A percentile compares a stretch with the other conserved stretches of the same genome.
These are phyloP conservation scores for Linnemannia exigua DNA, from an alignment of 192 early-diverging fungal genomes.

Conservation along the genomic window DNA sequence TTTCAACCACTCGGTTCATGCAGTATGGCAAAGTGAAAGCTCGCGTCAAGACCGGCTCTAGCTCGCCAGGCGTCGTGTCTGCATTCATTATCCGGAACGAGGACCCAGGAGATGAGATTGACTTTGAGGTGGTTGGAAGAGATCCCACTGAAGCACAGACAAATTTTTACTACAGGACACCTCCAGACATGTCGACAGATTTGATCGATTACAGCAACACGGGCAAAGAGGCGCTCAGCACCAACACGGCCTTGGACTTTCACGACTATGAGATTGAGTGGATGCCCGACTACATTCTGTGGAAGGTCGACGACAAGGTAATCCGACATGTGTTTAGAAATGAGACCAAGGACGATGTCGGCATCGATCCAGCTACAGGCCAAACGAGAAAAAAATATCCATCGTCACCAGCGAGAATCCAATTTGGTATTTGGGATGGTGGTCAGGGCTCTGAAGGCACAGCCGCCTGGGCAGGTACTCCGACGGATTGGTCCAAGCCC, in stretches of 20 bases:
- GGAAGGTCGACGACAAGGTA: constrained; percentile 62
- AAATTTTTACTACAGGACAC: constrained; percentile 69
- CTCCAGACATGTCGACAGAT: constrained; percentile 42
- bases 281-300: constrained; percentile 67
- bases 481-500: constrained; percentile 68
- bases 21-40: constrained; percentile 73
- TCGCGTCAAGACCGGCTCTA: constrained; percentile 63
- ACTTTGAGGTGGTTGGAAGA: constrained; percentile 74
- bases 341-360: constrained; percentile 28
- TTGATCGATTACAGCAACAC: constrained; percentile 70
- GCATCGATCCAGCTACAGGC: constrained; percentile 7
- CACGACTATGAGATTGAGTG: constrained; percentile 72
- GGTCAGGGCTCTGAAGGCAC: constrained; percentile 66
- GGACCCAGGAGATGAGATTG: constrained; percentile 69
- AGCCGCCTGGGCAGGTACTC: constrained; percentile 68
- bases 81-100: constrained; percentile 65
- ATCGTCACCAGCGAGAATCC: constrained; percentile 61
- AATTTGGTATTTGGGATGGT: constrained; percentile 78
- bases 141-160: constrained; percentile 67
- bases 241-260: constrained; percentile 60
- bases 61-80: constrained; percentile 68
- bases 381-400: constrained; percentile 63
- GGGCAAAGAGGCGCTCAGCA: constrained; percentile 42
- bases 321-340: constrained; percentile 61
- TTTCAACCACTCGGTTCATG: constrained; percentile 68